phyloP scores from a whole-genome alignment of 306 rosid genomes.

The Vigna radiata region DNA sequence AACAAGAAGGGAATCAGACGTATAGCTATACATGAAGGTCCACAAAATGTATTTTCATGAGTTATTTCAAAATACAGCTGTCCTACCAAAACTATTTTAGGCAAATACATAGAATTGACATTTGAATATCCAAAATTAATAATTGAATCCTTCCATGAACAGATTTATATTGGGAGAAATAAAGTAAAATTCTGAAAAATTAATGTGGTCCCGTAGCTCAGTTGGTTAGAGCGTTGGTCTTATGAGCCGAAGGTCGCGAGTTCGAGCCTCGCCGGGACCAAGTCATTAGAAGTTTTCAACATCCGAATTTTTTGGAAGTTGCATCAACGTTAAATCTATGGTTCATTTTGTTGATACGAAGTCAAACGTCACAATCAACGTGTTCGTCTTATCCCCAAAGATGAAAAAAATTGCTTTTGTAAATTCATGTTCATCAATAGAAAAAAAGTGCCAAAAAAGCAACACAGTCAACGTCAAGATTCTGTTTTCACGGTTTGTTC shows the following conservation, averaged over 20 bases:
- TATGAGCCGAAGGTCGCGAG: slow-evolving; percentile 45
- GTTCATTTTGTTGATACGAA: no score
- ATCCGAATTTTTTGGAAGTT: no score
- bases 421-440: not conserved
- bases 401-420: not conserved
- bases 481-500: slow-evolving; percentile 53
- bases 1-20: not conserved
- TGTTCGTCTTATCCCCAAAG: slow-evolving; percentile 5
- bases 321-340: no score
- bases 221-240: slow-evolving; percentile 46
- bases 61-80: not conserved
- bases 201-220: slow-evolving; percentile 12
- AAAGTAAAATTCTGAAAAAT: not conserved
- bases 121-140: not conserved
- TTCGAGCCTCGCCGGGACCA: slow-evolving; percentile 36
- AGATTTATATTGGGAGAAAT: no score
- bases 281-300: no score
- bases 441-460: slow-evolving; percentile 30
- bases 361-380: not conserved
- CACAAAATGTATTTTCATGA: not conserved
- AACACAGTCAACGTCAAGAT: slow-evolving; percentile 40
- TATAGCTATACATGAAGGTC: not conserved
- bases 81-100: not conserved
- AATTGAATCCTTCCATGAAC: not conserved
- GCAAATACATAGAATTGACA: not conserved